Base-by-base conservation (phyloP, 83 land plant species). In the Larix sibirica region DNA sequence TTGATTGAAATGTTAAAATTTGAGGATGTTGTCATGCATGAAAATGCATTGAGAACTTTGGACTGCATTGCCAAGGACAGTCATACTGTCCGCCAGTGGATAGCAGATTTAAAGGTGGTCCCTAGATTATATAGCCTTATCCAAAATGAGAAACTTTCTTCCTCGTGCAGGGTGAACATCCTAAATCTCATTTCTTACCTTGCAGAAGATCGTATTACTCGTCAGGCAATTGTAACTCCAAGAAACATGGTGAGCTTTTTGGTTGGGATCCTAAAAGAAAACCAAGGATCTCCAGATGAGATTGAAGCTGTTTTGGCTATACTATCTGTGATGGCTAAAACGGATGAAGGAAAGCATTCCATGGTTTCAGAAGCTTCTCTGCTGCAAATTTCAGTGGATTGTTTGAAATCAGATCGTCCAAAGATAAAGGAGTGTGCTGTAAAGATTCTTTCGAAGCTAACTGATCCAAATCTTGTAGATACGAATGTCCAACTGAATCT, bases 401-500 rank as follows among this genome's bases (percentile, higher is more conserved):
- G 79, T 71, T n/a, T 85, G 79, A 40, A 85, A 59, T 60, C 67
- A 73, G 77, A 62, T 40, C 85, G 66, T 36, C 28, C 17, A 60
- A 83, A 60, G 79, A 59, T 83, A 42, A 68, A 59, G 28, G 86
- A 83, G 68, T 54, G 78, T 74, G 86, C 86, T 82, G 86, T 62
- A 54, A 80, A 59, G 23, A 62, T 85, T 31, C 62, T 85, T 24
- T 54, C 86, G 56, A 85, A 50, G 77, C 54, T 83, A 16, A 73
- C 80, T 4, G 36, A 71, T 60, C 78, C 79, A 33, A 61, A 71
- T 56, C 65, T 85, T 24, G 85, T 24, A 21, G 54, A 59, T 36
- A 71, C 7, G 26, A 42, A 4, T 62, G 58, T 82, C 36, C 62
- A 68, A 66, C 26, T 73, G 33, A 54, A 16, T 33, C 67, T 85